These are phyloP conservation scores for Tetradesmus obliquus DNA, from an alignment of 139 green algal genomes.

Conservation along the genomic window DNA sequence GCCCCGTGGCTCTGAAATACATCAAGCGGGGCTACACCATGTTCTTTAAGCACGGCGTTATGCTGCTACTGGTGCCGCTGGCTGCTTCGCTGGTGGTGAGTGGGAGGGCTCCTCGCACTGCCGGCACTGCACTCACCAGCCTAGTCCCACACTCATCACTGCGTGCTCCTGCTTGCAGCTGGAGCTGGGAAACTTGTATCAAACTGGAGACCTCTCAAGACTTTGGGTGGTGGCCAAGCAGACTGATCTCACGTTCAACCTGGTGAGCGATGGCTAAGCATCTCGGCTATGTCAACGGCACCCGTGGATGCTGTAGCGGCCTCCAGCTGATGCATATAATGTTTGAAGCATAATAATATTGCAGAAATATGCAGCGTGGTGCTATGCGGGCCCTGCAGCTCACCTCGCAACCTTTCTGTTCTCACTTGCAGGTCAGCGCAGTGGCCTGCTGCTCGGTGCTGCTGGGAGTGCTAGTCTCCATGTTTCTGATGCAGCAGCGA, in stretches of 20 bases:
- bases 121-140: neutral
- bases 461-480: slow-evolving; percentile 68
- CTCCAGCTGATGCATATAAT: neutral
- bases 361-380: too few relatives aligned
- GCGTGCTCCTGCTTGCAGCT: slow-evolving; percentile 57
- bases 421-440: slow-evolving; percentile 73
- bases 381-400: neutral
- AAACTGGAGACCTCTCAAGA: slow-evolving; percentile 75
- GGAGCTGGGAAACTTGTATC: slow-evolving; percentile 83
- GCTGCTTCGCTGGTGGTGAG: slow-evolving; percentile 67
- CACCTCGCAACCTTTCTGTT: neutral
- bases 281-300: slow-evolving; percentile 32
- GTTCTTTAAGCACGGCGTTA: slow-evolving; percentile 75
- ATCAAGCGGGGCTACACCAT: slow-evolving; percentile 93
- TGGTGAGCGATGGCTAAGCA: slow-evolving; percentile 69
- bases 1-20: slow-evolving; percentile 81
- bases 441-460: slow-evolving; percentile 72
- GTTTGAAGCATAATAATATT: neutral
- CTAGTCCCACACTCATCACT: neutral
- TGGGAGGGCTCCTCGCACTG: slow-evolving; percentile 1
- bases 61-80: slow-evolving; percentile 80
- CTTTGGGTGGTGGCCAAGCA: slow-evolving; percentile 75
- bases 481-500: slow-evolving; percentile 74
- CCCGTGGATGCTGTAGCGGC: neutral
- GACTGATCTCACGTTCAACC: slow-evolving; percentile 91